Evolutionary conservation across 1,139 yeast species (phyloP).

Genomic region (Nakaseomyces glabratus): DNA sequence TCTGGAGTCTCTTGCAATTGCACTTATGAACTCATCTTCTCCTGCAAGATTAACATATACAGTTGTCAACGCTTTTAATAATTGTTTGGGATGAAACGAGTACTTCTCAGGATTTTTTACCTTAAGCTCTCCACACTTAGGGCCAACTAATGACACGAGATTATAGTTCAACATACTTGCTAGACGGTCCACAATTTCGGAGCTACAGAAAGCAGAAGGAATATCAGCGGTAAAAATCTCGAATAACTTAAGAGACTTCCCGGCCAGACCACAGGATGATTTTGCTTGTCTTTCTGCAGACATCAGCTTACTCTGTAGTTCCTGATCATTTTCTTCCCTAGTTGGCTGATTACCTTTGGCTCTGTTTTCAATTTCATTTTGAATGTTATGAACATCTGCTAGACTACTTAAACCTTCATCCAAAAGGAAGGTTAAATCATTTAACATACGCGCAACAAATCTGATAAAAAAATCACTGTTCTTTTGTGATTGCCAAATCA

Average conservation of each 20-base stretch:
- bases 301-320: conserved; percentile 46
- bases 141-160: conserved; percentile 84
- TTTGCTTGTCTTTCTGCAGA: conserved; percentile 69
- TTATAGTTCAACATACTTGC: conserved; percentile 96
- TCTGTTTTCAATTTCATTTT: conserved; percentile 43
- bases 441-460: conserved; percentile 88
- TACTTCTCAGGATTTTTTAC: conserved; percentile 80
- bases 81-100: conserved; percentile 68
- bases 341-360: conserved; percentile 36
- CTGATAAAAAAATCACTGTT: conserved; percentile 78
- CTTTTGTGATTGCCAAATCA: conserved; percentile 54
- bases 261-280: conserved; percentile 74
- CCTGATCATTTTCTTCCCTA: conserved; percentile 49
- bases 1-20: conserved; percentile 85
- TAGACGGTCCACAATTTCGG: conserved; percentile 85
- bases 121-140: conserved; percentile 80
- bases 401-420: conserved; percentile 85
- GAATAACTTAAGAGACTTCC: conserved; percentile 72
- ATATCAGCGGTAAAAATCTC: conserved; percentile 77
- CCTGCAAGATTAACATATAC: conserved; percentile 64
- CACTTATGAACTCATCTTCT: conserved; percentile 57
- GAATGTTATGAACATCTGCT: conserved; percentile 66
- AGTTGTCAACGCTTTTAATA: conserved; percentile 61
- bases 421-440: conserved; percentile 82
- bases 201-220: conserved; percentile 76